Evolutionary conservation across 1,284 basidiomycete species (phyloP), one percentile per base, ranked within the genome.

Genomic region (Malassezia slooffiae): DNA sequence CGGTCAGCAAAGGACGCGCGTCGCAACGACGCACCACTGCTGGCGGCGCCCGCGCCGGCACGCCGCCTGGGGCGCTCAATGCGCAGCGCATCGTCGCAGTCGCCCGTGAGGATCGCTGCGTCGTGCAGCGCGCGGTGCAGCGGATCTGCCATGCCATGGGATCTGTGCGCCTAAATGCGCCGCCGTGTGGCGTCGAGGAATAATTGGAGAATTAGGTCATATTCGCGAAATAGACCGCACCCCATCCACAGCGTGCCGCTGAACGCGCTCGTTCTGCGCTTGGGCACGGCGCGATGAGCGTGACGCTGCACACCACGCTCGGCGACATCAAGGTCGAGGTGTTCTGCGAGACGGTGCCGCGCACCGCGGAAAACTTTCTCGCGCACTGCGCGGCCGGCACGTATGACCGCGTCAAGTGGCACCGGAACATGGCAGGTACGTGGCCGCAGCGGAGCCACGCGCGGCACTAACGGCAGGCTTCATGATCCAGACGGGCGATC

Each of bases 241-340:
- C n/a, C n/a, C n/a, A n/a, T n/a, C n/a, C n/a, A n/a, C n/a, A n/a
- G n/a, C n/a, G n/a, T n/a, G n/a, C n/a, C n/a, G n/a, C n/a, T n/a
- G n/a, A n/a, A n/a, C n/a, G n/a, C n/a, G n/a, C n/a, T n/a, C n/a
- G n/a, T n/a, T n/a, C n/a, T n/a, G n/a, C n/a, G n/a, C n/a, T n/a
- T n/a, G n/a, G n/a, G n/a, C n/a, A n/a, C n/a, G n/a, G n/a, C n/a
- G n/a, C 30, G 13, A 62, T 88, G 90, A 93, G 90, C 50, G 88
- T 95, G 38, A 95, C 90, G 5, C 76, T 97, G 36, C 85, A 96
- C 71, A 96, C 91, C 1, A 80, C 82, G 19, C 81, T 84, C 57
- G 91, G 91, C 20, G 91, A 97, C 60, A 74, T 97, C 72, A 97
- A 97, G 79, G 88, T 96, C 55, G 91, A 97, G 72, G 72, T 97